phyloP scores from a whole-genome alignment of 352 stramenopile genomes.

The Phytophthora hibernalis region DNA sequence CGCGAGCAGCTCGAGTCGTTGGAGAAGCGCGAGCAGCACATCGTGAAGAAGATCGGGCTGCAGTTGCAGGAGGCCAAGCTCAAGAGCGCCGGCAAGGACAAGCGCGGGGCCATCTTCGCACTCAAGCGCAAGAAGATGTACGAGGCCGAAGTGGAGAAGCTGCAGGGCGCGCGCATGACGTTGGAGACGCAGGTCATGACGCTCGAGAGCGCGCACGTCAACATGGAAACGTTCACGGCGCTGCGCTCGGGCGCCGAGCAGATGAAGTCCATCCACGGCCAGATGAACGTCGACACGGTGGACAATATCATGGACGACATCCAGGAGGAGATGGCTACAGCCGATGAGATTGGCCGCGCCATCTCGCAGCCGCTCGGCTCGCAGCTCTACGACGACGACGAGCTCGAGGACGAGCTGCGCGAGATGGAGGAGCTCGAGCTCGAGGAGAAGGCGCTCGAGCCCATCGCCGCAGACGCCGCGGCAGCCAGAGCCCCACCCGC shows the following conservation, averaged over 20 bases:
- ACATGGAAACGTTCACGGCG: slow-evolving; percentile 97
- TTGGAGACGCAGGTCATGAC: slow-evolving; percentile 95
- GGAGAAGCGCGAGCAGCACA: slow-evolving; percentile 95
- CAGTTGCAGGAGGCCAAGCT: slow-evolving; percentile 95
- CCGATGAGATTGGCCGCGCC: slow-evolving; percentile 93
- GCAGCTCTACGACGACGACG: slow-evolving; percentile 94
- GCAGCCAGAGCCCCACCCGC: slow-evolving; percentile 30
- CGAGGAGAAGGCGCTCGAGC: slow-evolving; percentile 86
- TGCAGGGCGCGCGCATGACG: slow-evolving; percentile 97
- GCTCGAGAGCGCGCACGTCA: slow-evolving; percentile 92
- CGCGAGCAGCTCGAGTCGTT: slow-evolving; percentile 91
- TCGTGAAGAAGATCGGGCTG: slow-evolving; percentile 96
- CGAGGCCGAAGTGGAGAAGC: slow-evolving; percentile 98
- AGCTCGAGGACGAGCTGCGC: slow-evolving; percentile 94
- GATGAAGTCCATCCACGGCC: slow-evolving; percentile 95
- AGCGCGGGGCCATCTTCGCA: slow-evolving; percentile 97
- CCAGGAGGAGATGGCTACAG: slow-evolving; percentile 96
- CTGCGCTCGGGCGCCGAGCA: slow-evolving; percentile 92
- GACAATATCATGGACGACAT: slow-evolving; percentile 99
- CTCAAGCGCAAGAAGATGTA: slow-evolving; percentile 99
- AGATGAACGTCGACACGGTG: slow-evolving; percentile 97
- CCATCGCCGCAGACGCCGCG: slow-evolving; percentile 29
- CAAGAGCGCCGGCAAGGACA: slow-evolving; percentile 97
- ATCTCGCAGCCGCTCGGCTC: slow-evolving; percentile 95
- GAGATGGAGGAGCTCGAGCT: slow-evolving; percentile 94